Evolutionary conservation across 2,329 filamentous ascomycete species (phyloP), one percentile per base, ranked within the genome.

Genomic region (Monosporascus sp.): DNA sequence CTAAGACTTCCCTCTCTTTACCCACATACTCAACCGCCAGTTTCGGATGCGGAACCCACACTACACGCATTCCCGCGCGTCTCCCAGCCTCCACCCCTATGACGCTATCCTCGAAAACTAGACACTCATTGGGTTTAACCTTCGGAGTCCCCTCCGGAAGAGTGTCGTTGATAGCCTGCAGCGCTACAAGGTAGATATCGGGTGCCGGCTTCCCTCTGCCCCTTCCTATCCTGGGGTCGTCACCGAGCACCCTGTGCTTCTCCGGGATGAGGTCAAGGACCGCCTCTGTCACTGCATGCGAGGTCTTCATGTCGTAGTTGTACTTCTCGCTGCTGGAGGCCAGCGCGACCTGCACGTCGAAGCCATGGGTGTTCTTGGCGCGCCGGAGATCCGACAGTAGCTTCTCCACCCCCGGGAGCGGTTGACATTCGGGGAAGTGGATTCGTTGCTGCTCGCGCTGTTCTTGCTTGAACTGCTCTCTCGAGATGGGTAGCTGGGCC

Each of bases 41-140:
- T 37, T 77, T 83, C 3, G 77, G 76, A 68, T 90, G 85, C 20
- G 87, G 87, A 55, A 82, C 81, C 87, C 87, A 90, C 2, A 89
- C 75, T 3, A 85, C 84, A 62, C 87, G 78, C 87, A 90, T 90
- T 0, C 87, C 87, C 1, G 87, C 87, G 60, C 87, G 76, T 52
- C 87, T 71, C 7, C 85, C 87, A 7, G 86, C 79, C 68, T 91
- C 87, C 1, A 89, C 84, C 1, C 87, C 87, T 0, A 84, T 80
- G 16, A 90, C 85, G 46, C 82, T 84, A 62, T 91, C 87, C 66
- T 90, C 87, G 63, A 91, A 89, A 0, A 90, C 87, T 2, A 91
- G 70, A 63, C 87, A 90, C 66, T 91, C 86, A 48, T 78, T 77
- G 0, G 86, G 84, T 59, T 65, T 71, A 51, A 91, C 81, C 16